Conservation (phyloP, 768 basidiomycete genomes). For the Russula foetens region DNA sequence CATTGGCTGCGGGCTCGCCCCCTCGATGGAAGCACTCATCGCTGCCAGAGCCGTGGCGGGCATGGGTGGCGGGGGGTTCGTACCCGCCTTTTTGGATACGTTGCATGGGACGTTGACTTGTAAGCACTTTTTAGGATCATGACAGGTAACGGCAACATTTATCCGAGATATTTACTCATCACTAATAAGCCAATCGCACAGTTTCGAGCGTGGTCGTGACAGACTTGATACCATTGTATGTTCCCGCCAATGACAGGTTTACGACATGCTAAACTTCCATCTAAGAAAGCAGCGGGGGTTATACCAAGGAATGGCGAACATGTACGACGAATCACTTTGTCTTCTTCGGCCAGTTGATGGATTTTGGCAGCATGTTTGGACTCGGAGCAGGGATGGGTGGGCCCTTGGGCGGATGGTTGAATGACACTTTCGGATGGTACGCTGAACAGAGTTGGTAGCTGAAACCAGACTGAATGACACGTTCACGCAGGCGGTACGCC, state of each 20-base stretch:
- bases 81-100: slow-evolving; percentile 23
- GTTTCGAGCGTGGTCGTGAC: slow-evolving; percentile 79
- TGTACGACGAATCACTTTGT: slow-evolving; percentile 40
- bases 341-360: not conserved
- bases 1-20: slow-evolving; percentile 76
- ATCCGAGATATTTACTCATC: not conserved
- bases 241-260: slow-evolving; percentile 12
- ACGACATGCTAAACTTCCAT: slow-evolving; percentile 4
- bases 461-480: not conserved
- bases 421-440: slow-evolving; percentile 80
- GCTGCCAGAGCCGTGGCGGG: slow-evolving; percentile 79
- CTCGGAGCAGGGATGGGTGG: slow-evolving; percentile 76
- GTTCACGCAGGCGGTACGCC: slow-evolving; percentile 59
- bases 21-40: slow-evolving; percentile 78
- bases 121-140: slow-evolving; percentile 51
- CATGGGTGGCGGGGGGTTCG: slow-evolving; percentile 87
- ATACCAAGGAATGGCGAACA: slow-evolving; percentile 87
- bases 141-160: slow-evolving; percentile 49
- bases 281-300: slow-evolving; percentile 78
- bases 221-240: slow-evolving; percentile 84
- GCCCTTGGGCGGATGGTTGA: slow-evolving; percentile 77
- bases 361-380: slow-evolving; percentile 58
- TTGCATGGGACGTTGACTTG: slow-evolving; percentile 21
- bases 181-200: slow-evolving; percentile 26
- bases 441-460: slow-evolving; percentile 21